Conservation (phyloP, 176 grass and related monocot genomes). For the Ampelocalamus luodianensis region DNA sequence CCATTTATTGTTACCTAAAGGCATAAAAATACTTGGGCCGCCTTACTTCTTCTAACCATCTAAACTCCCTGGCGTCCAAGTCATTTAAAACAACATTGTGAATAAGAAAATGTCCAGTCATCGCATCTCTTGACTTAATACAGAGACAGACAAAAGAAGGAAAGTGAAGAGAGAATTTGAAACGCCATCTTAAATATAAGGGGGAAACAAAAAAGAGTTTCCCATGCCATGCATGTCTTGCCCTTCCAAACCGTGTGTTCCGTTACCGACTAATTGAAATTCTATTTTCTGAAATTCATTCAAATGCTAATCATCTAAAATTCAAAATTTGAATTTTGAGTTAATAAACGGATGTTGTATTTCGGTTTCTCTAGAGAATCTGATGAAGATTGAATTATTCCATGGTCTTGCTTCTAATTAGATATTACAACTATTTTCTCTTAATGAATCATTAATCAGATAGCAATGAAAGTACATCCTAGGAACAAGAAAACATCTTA, state of each 20-base stretch:
- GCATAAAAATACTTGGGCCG: background rate
- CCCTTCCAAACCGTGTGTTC: background rate
- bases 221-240: no score
- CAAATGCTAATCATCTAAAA: no score
- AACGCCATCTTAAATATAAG: background rate
- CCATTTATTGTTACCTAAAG: background rate
- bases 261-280: no score
- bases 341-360: no score
- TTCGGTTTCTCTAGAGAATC: no score
- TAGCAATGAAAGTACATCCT: background rate
- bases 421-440: background rate
- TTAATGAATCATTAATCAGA: background rate
- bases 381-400: no score
- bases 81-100: background rate
- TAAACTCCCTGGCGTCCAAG: background rate
- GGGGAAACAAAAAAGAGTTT: no score
- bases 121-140: background rate
- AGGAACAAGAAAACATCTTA: background rate
- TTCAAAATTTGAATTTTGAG: no score
- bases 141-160: background rate
- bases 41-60: background rate
- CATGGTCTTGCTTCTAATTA: no score
- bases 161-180: background rate
- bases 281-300: no score
- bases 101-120: background rate